Evolutionary conservation across 495 filamentous ascomycete species (phyloP).

Genomic region (Trichocladium uniseriatum): DNA sequence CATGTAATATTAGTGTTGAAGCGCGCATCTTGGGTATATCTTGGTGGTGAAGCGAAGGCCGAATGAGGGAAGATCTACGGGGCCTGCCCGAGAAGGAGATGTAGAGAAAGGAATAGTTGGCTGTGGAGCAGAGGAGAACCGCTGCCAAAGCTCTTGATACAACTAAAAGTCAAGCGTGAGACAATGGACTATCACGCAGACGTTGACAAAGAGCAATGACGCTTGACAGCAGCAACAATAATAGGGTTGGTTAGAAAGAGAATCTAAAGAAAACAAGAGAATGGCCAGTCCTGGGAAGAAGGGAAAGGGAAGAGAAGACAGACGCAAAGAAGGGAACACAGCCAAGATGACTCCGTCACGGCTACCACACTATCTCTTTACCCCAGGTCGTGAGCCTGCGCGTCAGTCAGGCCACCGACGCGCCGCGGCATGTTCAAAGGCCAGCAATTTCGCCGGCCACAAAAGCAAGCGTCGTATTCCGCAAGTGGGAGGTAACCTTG

Average conservation of each 20-base stretch:
- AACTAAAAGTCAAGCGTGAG: neutral
- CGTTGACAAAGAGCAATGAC: too few species aligned
- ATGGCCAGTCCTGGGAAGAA: neutral
- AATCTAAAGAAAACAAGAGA: too few species aligned
- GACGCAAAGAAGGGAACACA: neutral
- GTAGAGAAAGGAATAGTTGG: neutral
- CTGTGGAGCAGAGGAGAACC: neutral
- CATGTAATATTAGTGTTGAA: constrained; percentile 7
- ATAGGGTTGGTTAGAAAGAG: too few species aligned
- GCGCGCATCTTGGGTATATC: constrained; percentile 13
- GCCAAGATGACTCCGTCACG: neutral
- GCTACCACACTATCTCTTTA: neutral
- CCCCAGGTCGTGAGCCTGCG: neutral
- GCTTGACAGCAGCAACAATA: neutral
- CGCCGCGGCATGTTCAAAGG: constrained; percentile 3
- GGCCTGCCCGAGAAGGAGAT: constrained; percentile 1
- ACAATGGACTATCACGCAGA: neutral
- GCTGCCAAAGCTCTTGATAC: neutral
- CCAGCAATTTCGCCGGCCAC: neutral
- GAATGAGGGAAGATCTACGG: neutral
- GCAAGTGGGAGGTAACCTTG: neutral
- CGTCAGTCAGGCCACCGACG: neutral
- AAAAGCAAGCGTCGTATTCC: neutral
- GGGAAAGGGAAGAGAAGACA: neutral
- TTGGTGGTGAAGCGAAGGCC: neutral